Base-by-base conservation (phyloP, 306 rosid species). In the Glycyrrhiza uralensis region DNA sequence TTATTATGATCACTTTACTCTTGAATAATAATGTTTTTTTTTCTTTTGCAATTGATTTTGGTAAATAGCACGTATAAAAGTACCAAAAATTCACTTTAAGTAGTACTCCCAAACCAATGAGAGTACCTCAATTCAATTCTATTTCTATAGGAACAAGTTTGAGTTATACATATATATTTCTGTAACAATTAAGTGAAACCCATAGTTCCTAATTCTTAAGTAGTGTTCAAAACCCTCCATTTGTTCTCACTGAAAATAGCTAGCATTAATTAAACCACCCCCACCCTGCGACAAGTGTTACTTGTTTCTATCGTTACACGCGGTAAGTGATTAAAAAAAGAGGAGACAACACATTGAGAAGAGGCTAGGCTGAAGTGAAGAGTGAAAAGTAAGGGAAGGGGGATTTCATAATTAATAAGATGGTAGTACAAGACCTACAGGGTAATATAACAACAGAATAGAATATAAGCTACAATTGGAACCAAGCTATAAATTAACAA, bases 391-490 rank as follows among this genome's bases (percentile, higher is more conserved):
- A 32, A 81, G 54, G 56, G n/a, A n/a, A n/a, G n/a, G n/a, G n/a
- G n/a, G 74, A 67, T 39, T 20, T 46, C 3, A 57, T 68, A 59
- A 66, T 49, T 78, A 49, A 60, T n/a, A n/a, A n/a, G n/a, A n/a
- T n/a, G 63, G 38, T 55, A 35, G 80, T 74, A 78, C 72, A 47
- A 28, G 30, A 39, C 39, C 77, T 77, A 73, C 10, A 45, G 19
- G 17, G 8, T 12, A 36, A 32, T 71, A 46, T 30, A 66, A 61
- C 24, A 52, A 56, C 61, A 67, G 64, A 54, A 55, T 41, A 74
- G 39, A 52, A 44, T 52, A 77, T 67, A 63, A 47, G 74, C 29
- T 79, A 62, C 62, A 56, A 66, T 75, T 61, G 81, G 64, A 81
- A 75, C 22, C 56, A 57, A 72, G 39, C 45, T 55, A 75, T 23